phyloP scores from a whole-genome alignment of 208 protist species.

The Herpetomonas muscarum region DNA sequence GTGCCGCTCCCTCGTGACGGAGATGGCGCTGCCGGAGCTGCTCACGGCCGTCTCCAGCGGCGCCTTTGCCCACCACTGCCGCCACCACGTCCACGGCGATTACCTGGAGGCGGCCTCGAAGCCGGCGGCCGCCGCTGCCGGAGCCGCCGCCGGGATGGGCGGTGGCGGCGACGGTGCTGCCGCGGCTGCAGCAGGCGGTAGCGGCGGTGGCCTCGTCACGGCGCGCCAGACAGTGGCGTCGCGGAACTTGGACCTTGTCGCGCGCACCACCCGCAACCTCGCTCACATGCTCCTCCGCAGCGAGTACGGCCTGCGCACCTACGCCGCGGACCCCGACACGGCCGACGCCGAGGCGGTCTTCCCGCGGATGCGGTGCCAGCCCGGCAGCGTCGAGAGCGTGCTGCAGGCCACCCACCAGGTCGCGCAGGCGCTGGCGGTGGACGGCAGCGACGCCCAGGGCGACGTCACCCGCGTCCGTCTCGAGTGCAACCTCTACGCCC shows the following conservation, averaged over 20 bases:
- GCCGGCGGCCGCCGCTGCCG: conserved; percentile 2
- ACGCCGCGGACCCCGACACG: conserved; percentile 7
- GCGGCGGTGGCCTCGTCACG: not conserved
- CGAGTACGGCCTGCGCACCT: conserved; percentile 35
- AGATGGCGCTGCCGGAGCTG: conserved; percentile 58
- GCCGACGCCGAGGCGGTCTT: not conserved
- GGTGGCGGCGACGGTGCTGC: not conserved
- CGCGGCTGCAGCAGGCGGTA: not conserved
- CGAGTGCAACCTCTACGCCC: conserved; percentile 45
- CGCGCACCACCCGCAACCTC: conserved; percentile 54
- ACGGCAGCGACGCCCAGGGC: not conserved
- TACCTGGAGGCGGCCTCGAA: not conserved
- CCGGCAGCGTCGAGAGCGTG: conserved; percentile 4
- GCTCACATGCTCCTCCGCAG: conserved; percentile 44
- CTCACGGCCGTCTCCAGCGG: conserved; percentile 27
- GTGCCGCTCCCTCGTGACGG: conserved; percentile 45
- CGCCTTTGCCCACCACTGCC: conserved; percentile 22
- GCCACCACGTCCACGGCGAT: conserved; percentile 5
- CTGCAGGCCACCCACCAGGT: conserved; percentile 18
- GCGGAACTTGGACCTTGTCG: conserved; percentile 37
- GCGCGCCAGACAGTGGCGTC: conserved; percentile 10
- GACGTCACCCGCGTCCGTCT: conserved; percentile 19
- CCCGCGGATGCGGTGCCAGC: not conserved
- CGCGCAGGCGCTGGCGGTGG: not conserved
- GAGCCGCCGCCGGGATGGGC: not conserved